A percentile compares a stretch with the other conserved stretches of the same genome.
Conservation (phyloP, 495 filamentous ascomycete species). For the Apiosordaria backusii region DNA sequence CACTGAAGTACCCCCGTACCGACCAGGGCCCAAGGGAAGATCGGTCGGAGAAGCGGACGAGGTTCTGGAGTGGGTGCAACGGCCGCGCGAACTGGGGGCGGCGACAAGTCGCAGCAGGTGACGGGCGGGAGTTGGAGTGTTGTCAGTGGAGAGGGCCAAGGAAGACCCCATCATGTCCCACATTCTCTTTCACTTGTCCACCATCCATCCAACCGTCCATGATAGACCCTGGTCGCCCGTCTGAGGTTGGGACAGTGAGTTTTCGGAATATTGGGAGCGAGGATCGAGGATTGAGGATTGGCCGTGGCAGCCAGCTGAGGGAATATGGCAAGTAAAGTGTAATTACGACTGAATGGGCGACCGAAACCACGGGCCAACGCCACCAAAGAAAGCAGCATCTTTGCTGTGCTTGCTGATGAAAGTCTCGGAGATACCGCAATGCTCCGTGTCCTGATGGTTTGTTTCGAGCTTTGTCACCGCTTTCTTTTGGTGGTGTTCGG, state of each 20-base stretch:
- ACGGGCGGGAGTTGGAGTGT: constrained; percentile 13
- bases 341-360: neutral
- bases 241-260: neutral
- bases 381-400: neutral
- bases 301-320: neutral
- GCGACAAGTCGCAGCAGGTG: constrained; percentile 13
- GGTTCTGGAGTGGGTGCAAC: constrained; percentile 28
- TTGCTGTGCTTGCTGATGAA: too few species aligned
- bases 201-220: neutral
- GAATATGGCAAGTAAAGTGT: neutral
- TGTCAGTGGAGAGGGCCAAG: constrained; percentile 16
- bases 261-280: neutral
- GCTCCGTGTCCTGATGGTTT: neutral
- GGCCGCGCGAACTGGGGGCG: constrained; percentile 24
- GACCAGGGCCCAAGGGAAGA: constrained; percentile 17
- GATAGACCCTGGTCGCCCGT: neutral
- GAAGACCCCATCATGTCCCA: neutral
- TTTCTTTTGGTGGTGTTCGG: neutral
- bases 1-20: constrained; percentile 20
- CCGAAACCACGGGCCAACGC: neutral
- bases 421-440: neutral
- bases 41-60: constrained; percentile 23
- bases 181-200: neutral
- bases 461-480: neutral
- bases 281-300: neutral